Conservation (phyloP, 805 yeast genomes). For the Sugiyamaella qingdaonensis region DNA sequence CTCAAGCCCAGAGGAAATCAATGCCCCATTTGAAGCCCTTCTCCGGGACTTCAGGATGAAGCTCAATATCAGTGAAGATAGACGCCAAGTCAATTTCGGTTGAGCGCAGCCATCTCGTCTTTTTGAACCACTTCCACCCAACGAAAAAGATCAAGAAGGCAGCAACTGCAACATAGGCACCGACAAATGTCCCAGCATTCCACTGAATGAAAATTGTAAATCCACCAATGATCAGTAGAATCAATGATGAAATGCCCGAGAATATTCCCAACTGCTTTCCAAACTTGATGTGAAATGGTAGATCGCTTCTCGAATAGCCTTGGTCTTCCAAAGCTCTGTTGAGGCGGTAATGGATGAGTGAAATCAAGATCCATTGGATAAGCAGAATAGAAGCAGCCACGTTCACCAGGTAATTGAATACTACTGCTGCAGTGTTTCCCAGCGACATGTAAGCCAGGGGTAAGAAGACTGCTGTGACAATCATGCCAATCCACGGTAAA, state of each 20-base stretch:
- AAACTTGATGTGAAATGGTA: conserved; percentile 37
- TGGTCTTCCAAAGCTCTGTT: conserved; percentile 39
- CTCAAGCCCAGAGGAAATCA: too few relatives aligned
- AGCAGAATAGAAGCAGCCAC: conserved; percentile 41
- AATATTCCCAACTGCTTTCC: conserved; percentile 37
- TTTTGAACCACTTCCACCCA: not conserved
- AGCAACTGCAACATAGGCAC: conserved; percentile 71
- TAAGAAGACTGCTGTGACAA: conserved; percentile 50
- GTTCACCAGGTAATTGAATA: conserved; percentile 47
- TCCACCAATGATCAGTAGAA: conserved; percentile 62
- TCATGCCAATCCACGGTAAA: conserved; percentile 60
- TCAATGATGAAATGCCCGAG: conserved; percentile 7
- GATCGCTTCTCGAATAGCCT: conserved; percentile 39
- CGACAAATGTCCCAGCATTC: conserved; percentile 62
- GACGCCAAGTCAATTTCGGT: not conserved
- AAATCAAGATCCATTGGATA: conserved; percentile 52
- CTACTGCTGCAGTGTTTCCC: conserved; percentile 49
- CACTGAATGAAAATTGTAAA: conserved; percentile 69
- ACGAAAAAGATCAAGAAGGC: not conserved
- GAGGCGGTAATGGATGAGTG: conserved; percentile 47
- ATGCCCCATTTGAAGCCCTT: too few relatives aligned
- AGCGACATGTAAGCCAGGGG: conserved; percentile 68
- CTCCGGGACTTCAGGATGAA: too few relatives aligned
- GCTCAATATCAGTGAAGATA: not conserved
- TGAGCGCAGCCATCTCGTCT: not conserved